Percentiles rank a stretch among this genome's conserved stretches.
Conservation (phyloP, 1,284 basidiomycete genomes). For the Macrocystidia cucumis region DNA sequence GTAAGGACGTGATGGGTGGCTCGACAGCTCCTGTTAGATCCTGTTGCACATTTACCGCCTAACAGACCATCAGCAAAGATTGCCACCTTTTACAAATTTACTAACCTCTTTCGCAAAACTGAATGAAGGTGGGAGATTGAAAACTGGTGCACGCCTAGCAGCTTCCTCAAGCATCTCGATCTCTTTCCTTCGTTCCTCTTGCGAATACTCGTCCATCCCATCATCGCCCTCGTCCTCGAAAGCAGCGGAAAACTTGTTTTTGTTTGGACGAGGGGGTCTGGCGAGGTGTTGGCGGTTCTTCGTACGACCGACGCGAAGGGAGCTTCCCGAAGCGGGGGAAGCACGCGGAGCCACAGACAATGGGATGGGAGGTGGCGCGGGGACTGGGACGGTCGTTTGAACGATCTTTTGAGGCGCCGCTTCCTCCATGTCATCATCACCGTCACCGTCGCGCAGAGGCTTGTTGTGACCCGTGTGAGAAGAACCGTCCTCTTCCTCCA, state of each 20-base stretch:
- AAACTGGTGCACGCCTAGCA: slow-evolving; percentile 44
- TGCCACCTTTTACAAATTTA: slow-evolving; percentile 9
- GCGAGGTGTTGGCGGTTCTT: slow-evolving; percentile 47
- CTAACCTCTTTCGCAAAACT: slow-evolving; percentile 59
- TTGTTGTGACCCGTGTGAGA: slow-evolving; percentile 3
- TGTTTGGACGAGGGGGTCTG: slow-evolving; percentile 30
- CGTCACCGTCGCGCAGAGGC: slow-evolving; percentile 5
- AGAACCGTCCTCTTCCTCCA: slow-evolving; percentile 18
- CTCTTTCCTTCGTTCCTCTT: slow-evolving; percentile 31
- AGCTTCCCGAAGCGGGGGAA: slow-evolving; percentile 35
- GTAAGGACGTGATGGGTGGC: slow-evolving; percentile 53
- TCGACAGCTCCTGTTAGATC: slow-evolving; percentile 37
- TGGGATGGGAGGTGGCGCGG: slow-evolving; percentile 18
- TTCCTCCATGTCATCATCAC: slow-evolving; percentile 14
- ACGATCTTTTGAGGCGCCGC: slow-evolving; percentile 9
- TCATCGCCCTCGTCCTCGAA: slow-evolving; percentile 62
- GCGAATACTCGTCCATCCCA: slow-evolving; percentile 30
- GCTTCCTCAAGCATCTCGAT: slow-evolving; percentile 40
- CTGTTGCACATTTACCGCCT: slow-evolving; percentile 24
- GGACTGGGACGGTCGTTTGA: slow-evolving; percentile 3
- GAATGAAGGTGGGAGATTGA: slow-evolving; percentile 57
- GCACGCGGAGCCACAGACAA: slow-evolving; percentile 19
- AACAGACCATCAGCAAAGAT: slow-evolving; percentile 14
- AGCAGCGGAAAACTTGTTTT: slow-evolving; percentile 57
- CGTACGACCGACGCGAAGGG: slow-evolving; percentile 56